Evolutionary conservation across 2,329 filamentous ascomycete species (phyloP).

Genomic region (Arachnomyces sp.): DNA sequence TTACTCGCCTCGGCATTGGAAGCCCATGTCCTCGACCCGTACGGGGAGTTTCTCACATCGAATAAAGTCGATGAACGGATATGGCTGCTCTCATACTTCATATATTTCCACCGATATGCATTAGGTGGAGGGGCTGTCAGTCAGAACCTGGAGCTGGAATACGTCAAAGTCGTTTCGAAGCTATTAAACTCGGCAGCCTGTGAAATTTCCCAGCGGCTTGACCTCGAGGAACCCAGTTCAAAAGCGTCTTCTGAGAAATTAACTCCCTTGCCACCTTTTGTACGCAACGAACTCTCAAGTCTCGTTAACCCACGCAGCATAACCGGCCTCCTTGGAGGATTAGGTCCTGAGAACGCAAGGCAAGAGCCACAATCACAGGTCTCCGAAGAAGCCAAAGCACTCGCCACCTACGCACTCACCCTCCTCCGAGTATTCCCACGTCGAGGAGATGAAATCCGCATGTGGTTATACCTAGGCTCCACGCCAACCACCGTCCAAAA

Average conservation of each 20-base stretch:
- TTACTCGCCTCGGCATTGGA: slow-evolving; percentile 34
- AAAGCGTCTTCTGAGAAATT: slow-evolving; percentile 21
- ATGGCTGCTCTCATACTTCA: slow-evolving; percentile 52
- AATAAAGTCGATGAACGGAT: slow-evolving; percentile 37
- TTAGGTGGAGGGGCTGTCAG: slow-evolving; percentile 28
- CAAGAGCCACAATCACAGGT: slow-evolving; percentile 26
- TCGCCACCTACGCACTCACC: slow-evolving; percentile 80
- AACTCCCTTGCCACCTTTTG: slow-evolving; percentile 40
- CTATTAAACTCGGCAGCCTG: slow-evolving; percentile 50
- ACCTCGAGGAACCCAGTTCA: slow-evolving; percentile 28
- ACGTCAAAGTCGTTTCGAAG: slow-evolving; percentile 48
- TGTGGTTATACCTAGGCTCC: slow-evolving; percentile 81
- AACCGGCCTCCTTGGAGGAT: slow-evolving; percentile 49
- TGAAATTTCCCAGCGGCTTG: slow-evolving; percentile 45
- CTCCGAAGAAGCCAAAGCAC: slow-evolving; percentile 56
- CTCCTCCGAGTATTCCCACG: slow-evolving; percentile 76
- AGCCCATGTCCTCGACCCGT: slow-evolving; percentile 20
- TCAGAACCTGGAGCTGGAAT: slow-evolving; percentile 43
- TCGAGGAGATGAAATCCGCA: slow-evolving; percentile 78
- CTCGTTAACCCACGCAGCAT: slow-evolving; percentile 71
- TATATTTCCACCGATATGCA: slow-evolving; percentile 49
- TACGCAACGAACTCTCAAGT: slow-evolving; percentile 58
- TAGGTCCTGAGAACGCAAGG: slow-evolving; percentile 21
- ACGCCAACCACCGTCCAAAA: slow-evolving; percentile 36
- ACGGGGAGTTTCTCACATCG: slow-evolving; percentile 20